Evolutionary conservation across 495 filamentous ascomycete genomes (phyloP).

Genomic region (Xylaria acuta): DNA sequence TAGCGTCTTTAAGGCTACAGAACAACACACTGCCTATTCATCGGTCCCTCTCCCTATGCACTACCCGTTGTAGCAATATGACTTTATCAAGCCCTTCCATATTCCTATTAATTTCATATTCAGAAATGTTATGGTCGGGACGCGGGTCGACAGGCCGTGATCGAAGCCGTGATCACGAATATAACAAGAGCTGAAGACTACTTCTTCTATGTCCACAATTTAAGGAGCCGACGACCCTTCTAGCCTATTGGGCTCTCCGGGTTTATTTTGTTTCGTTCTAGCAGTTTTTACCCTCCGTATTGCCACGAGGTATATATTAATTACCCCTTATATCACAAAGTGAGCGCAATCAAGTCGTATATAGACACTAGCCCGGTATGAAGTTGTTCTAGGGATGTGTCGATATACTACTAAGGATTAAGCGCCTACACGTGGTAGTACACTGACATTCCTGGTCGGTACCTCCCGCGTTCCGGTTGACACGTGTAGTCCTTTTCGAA

Average conservation of each 20-base stretch:
- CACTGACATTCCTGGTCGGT: not conserved
- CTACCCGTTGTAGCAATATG: not conserved
- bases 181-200: not conserved
- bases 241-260: not conserved
- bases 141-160: slow-evolving; percentile 9
- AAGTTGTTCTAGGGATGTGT: no score
- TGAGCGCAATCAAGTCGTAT: not conserved
- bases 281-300: not conserved
- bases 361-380: not conserved
- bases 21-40: not conserved
- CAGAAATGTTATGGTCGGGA: not conserved
- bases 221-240: not conserved
- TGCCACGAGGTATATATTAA: not conserved
- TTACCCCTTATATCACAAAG: not conserved
- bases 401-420: not conserved
- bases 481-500: not conserved
- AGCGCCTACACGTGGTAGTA: not conserved
- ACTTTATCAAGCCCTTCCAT: not conserved
- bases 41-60: not conserved
- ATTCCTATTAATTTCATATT: not conserved
- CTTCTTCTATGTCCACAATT: not conserved
- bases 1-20: not conserved
- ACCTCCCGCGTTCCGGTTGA: not conserved
- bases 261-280: not conserved
- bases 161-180: not conserved